phyloP scores from a whole-genome alignment of 2,329 filamentous ascomycete genomes.

The Xylariales sp. region DNA sequence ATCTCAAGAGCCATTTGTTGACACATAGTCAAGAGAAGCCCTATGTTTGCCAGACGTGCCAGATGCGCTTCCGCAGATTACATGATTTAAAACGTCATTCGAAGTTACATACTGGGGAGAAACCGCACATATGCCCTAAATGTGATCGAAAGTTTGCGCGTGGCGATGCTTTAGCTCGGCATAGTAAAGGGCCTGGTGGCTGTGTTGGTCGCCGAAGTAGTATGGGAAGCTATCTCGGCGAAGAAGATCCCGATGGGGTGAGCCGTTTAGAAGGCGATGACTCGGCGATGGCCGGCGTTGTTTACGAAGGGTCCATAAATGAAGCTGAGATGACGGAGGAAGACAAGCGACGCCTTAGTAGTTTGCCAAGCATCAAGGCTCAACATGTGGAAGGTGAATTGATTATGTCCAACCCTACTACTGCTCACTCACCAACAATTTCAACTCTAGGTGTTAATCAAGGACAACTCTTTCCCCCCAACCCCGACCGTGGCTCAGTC shows the following conservation, averaged over 20 bases:
- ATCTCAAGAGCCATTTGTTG: conserved; percentile 95
- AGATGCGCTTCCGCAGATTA: conserved; percentile 89
- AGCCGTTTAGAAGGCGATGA: conserved; percentile 63
- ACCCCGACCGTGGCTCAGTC: conserved; percentile 65
- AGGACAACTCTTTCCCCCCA: conserved; percentile 72
- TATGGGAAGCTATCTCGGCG: conserved; percentile 82
- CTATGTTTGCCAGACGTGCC: conserved; percentile 92
- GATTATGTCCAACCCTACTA: conserved; percentile 61
- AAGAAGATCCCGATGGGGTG: conserved; percentile 75
- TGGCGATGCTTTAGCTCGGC: conserved; percentile 91
- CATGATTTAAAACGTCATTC: conserved; percentile 97
- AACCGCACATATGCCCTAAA: conserved; percentile 93
- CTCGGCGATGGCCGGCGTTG: conserved; percentile 66
- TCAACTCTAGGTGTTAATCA: conserved; percentile 67
- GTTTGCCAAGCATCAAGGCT: conserved; percentile 79
- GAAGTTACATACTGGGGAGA: conserved; percentile 96
- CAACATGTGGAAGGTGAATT: conserved; percentile 71
- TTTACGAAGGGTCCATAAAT: conserved; percentile 65
- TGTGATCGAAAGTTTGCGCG: conserved; percentile 95
- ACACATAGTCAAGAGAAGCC: conserved; percentile 99
- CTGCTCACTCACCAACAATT: conserved; percentile 80
- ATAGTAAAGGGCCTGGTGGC: conserved; percentile 94
- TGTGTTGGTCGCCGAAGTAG: conserved; percentile 92
- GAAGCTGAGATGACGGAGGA: conserved; percentile 71
- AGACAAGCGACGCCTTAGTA: conserved; percentile 73